Percentiles rank a stretch among this genome's conserved stretches.
phyloP scores from a whole-genome alignment of 345 rosid species.

The Turritis glabra region DNA sequence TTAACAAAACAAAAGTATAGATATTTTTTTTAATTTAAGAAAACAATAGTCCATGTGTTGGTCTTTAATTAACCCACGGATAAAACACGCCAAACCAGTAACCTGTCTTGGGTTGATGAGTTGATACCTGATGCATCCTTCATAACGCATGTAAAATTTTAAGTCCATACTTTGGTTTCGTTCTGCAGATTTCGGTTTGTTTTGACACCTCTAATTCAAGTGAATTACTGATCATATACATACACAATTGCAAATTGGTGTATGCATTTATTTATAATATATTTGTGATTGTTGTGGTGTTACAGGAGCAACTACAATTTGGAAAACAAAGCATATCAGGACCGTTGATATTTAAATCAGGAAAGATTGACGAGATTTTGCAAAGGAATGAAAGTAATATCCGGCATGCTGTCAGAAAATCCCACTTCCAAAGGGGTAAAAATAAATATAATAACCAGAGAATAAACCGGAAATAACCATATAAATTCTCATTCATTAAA shows the following conservation, averaged over 20 bases:
- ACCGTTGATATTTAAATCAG: constrained; percentile 48
- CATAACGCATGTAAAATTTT: too few species aligned
- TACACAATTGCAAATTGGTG: background rate
- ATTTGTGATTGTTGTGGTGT: background rate
- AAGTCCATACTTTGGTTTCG: too few species aligned
- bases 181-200: background rate
- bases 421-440: constrained; percentile 50
- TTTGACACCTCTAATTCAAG: background rate
- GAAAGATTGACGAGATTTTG: constrained; percentile 47
- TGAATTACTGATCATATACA: background rate
- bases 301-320: constrained; percentile 23
- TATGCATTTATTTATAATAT: background rate
- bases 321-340: constrained; percentile 48
- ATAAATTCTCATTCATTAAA: background rate
- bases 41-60: too few species aligned
- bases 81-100: too few species aligned
- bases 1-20: too few species aligned
- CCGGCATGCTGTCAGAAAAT: constrained; percentile 49
- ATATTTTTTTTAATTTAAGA: too few species aligned
- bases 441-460: background rate
- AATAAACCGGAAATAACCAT: constrained; percentile 6
- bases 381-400: constrained; percentile 59
- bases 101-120: too few species aligned
- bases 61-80: too few species aligned
- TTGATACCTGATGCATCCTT: too few species aligned